Percentiles rank a stretch among this genome's conserved stretches.
These are phyloP conservation scores for Chlamydomonas sphaeroides DNA, from an alignment of 139 green algal genomes.

Conservation along the genomic window DNA sequence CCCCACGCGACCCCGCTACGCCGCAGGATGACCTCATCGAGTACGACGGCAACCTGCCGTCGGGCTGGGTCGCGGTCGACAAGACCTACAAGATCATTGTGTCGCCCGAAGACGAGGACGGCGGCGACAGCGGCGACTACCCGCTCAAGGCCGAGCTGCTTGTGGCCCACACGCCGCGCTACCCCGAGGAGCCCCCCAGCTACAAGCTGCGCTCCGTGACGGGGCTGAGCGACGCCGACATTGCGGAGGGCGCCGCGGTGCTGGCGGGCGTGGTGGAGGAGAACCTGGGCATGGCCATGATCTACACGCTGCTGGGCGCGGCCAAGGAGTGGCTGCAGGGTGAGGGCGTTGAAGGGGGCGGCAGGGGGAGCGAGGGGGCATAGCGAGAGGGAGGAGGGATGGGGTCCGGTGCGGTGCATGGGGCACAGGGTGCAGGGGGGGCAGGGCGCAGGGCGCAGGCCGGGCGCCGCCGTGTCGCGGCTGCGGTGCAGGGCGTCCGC, in stretches of 20 bases:
- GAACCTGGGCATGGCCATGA: slow-evolving; percentile 87
- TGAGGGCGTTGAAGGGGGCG: not conserved
- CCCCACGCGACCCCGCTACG: too few species aligned
- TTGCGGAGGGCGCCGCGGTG: slow-evolving; percentile 52
- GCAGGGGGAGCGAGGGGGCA: not conserved
- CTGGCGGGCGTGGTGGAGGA: slow-evolving; percentile 48
- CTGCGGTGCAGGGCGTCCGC: too few species aligned
- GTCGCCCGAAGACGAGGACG: slow-evolving; percentile 34
- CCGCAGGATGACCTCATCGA: slow-evolving; percentile 68
- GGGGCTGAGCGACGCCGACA: slow-evolving; percentile 75
- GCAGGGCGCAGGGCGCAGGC: too few species aligned
- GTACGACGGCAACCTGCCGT: slow-evolving; percentile 55
- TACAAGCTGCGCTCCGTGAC: slow-evolving; percentile 67
- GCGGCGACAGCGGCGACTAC: slow-evolving; percentile 1
- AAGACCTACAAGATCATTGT: slow-evolving; percentile 53
- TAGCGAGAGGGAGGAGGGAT: not conserved
- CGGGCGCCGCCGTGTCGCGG: too few species aligned
- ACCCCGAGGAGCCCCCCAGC: slow-evolving; percentile 70
- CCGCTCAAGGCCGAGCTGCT: slow-evolving; percentile 61
- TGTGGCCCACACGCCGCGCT: slow-evolving; percentile 66
- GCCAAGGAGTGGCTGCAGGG: slow-evolving; percentile 80
- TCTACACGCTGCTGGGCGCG: slow-evolving; percentile 77
- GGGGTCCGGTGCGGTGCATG: not conserved
- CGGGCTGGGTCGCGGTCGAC: slow-evolving; percentile 45
- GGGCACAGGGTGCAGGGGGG: not conserved